A percentile compares a stretch with the other conserved stretches of the same genome.
phyloP scores from a whole-genome alignment of 352 stramenopile genomes.

The Albugo candida region DNA sequence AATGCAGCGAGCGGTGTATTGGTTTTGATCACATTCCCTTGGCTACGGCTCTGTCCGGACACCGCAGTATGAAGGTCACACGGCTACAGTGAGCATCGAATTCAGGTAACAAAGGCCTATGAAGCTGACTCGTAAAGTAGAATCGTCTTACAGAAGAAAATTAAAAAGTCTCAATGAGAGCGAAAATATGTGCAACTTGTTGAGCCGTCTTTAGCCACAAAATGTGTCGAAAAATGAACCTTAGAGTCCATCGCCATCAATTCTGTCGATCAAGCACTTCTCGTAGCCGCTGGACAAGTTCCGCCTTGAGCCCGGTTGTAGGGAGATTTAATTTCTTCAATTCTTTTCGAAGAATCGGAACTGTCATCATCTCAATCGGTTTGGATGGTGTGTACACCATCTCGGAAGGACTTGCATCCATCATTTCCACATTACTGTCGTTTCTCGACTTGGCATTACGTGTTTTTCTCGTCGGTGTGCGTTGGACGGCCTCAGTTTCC shows the following conservation, averaged over 20 bases:
- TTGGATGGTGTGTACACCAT: constrained; percentile 43
- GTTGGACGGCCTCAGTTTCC: neutral
- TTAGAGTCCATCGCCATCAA: too few species aligned
- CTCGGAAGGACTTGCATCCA: constrained; percentile 11
- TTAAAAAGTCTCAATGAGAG: too few species aligned
- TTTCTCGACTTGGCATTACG: neutral
- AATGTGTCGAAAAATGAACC: too few species aligned
- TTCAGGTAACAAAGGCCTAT: too few species aligned
- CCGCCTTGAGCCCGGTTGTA: constrained; percentile 69
- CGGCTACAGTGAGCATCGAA: too few species aligned
- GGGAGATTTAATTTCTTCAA: constrained; percentile 54
- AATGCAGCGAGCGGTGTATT: neutral
- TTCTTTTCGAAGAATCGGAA: constrained; percentile 40
- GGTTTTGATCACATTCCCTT: too few species aligned
- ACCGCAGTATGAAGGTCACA: too few species aligned
- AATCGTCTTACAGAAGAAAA: too few species aligned
- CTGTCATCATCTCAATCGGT: constrained; percentile 58
- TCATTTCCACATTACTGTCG: constrained; percentile 32
- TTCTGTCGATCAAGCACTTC: constrained; percentile 17
- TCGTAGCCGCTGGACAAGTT: constrained; percentile 64
- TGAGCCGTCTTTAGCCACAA: too few species aligned
- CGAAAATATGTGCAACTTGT: too few species aligned
- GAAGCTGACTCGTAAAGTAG: too few species aligned
- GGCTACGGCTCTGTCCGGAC: too few species aligned
- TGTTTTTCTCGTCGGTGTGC: neutral